Evolutionary conservation across 2,329 filamentous ascomycete genomes (phyloP).

Genomic region (Epichloe sp.): DNA sequence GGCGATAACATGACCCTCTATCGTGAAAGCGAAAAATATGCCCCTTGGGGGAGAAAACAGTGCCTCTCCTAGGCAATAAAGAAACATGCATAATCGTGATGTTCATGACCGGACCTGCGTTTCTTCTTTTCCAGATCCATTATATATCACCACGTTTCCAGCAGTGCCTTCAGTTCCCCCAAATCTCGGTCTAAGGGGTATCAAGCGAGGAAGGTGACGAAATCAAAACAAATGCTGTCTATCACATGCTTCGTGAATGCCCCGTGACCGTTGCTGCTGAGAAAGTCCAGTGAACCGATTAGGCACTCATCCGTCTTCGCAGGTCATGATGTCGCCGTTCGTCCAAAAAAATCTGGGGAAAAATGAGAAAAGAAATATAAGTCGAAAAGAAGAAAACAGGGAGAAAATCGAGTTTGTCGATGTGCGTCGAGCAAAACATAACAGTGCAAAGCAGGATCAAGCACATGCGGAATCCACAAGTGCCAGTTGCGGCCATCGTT

Average conservation of each 20-base stretch:
- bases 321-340: conserved; percentile 30
- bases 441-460: conserved; percentile 4
- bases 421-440: not conserved
- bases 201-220: conserved; percentile 29
- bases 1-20: conserved; percentile 33
- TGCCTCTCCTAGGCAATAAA: conserved; percentile 23
- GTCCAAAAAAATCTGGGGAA: conserved; percentile 10
- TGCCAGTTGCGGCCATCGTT: conserved; percentile 4
- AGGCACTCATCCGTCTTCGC: conserved; percentile 21
- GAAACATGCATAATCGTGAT: conserved; percentile 25
- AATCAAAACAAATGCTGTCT: conserved; percentile 32
- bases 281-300: conserved; percentile 17
- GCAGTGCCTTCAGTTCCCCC: conserved; percentile 25
- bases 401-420: not conserved
- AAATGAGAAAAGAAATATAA: not conserved
- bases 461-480: conserved; percentile 4
- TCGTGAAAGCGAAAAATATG: conserved; percentile 28
- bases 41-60: conserved; percentile 17
- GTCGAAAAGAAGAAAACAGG: conserved; percentile 8
- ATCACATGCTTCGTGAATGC: conserved; percentile 31
- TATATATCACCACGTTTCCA: conserved; percentile 22
- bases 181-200: conserved; percentile 31
- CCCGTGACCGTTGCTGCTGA: conserved; percentile 24
- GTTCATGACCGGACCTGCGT: conserved; percentile 11
- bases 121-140: conserved; percentile 16